These are phyloP conservation scores for Triticum urartu DNA, from an alignment of 176 grass and related monocot species.

Conservation along the genomic window DNA sequence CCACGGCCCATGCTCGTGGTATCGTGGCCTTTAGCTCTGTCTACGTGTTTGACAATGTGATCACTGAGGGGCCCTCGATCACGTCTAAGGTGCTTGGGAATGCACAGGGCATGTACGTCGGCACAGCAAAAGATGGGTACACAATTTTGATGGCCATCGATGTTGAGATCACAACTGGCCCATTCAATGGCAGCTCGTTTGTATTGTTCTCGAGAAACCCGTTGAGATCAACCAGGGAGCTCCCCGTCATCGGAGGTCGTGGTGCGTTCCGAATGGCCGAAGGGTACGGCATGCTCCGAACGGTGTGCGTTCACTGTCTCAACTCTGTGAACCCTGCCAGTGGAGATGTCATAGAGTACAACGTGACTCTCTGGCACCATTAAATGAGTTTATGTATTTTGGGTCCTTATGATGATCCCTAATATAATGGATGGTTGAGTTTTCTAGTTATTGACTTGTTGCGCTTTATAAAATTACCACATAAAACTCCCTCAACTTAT, in stretches of 20 bases:
- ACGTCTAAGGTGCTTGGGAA: conserved; percentile 2
- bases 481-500: not conserved
- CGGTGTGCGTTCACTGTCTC: not conserved
- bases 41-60: not conserved
- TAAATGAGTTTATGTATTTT: not conserved
- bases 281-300: conserved; percentile 37
- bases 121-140: conserved; percentile 1
- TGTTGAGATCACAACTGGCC: conserved; percentile 14
- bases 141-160: not conserved
- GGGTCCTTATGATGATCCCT: not conserved
- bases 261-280: conserved; percentile 51
- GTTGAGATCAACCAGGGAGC: conserved; percentile 22
- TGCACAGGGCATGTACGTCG: not conserved
- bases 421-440: not conserved
- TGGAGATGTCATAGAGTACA: conserved; percentile 10
- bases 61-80: not conserved
- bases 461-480: not conserved
- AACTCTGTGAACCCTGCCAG: not conserved
- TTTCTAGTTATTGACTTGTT: not conserved
- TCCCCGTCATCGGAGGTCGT: conserved; percentile 55
- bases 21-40: conserved; percentile 3
- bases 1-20: not conserved
- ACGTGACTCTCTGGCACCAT: not conserved
- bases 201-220: not conserved
- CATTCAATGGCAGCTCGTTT: not conserved